Base-by-base conservation (phyloP, 495 filamentous ascomycete genomes). In the Aspergillus sparsus region DNA sequence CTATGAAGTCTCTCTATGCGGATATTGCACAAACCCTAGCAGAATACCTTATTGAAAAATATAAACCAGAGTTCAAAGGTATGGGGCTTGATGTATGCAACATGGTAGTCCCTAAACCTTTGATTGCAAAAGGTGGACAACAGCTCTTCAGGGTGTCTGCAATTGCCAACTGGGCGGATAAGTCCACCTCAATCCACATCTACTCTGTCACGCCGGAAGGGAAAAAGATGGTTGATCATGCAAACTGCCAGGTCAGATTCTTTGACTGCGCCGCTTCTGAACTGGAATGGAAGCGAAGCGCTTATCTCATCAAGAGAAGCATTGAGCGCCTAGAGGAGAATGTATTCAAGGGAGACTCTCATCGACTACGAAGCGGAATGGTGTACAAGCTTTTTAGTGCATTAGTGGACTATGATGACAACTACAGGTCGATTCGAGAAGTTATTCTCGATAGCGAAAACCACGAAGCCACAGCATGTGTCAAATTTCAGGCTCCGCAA, bases 1-100 rank as follows among this genome's bases (percentile, higher is more conserved):
- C 18, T 7, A 53, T 42, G 9, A 52, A 81, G 72, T 84, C 87
- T 3, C 72, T 92, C 2, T 92, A 91, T 60, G 89, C 85, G 31
- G 90, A 93, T 69, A 90, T 91, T 77, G 88, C 88, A 11, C 81
- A 90, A 60, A 92, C 89, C 0, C 72, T 90, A 42, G 86, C 80
- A 60, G 82, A 91, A 31, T 91, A 90, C 62, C 74, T 86, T 31
- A 82, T 88, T 53, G 80, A 84, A 57, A 76, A 84, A 42, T 69
- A 84, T 53, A 79, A 82, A 15, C 62, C 62, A n/a, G 62, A 63
- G 12, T 54, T 59, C 34, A 58, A 63, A 8, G 57, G 53, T 32
- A 7, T 52, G 7, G 62, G 62, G 2, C 39, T 85, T 62, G 83
- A 89, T 63, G 81, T 89, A 37, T 80, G 80, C 39, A 70, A 87